Evolutionary conservation across 2,329 filamentous ascomycete species (phyloP), one percentile per base, ranked within the genome.

Genomic region (Verticillium longisporum): DNA sequence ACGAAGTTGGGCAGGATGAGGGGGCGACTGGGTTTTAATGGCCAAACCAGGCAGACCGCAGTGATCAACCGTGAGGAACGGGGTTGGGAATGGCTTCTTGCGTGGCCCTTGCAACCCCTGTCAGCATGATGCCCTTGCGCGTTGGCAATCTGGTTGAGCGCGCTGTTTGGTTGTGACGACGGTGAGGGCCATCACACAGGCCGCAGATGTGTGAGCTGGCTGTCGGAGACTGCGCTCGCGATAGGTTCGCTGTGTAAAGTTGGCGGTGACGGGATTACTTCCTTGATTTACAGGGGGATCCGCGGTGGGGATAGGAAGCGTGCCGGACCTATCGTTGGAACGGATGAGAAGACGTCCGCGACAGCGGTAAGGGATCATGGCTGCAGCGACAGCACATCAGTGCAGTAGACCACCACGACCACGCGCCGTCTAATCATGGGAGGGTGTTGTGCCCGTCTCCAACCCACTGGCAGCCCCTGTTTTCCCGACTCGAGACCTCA

Each of bases 351-450:
- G 62, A 68, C 68, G 71, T 71, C 45, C 69, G 70, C 69, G 72
- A 74, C 53, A 56, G 53, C 41, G 68, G 72, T 68, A 71, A 76
- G 71, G 72, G 73, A 73, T 74, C 62, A 74, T 73, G 73, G 73
- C 72, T 79, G 78, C 75, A 76, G 68, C 70, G 70, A 75, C 76
- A 78, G 73, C 76, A 68, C 75, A 78, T 72, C 75, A 72, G 63
- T 77, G 76, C 76, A 77, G 65, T 54, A 34, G 54, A 58, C 38
- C 38, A 41, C 56, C 60, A 57, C 45, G 32, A 61, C 15, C 18
- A 18, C 31, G 13, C 36, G 41, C 33, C 33, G 13, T 7, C n/a
- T 32, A 10, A 56, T 13, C 32, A 32, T 56, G 45, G 18, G 9
- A 53, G 45, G 14, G 33, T 18, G 55, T 36, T 37, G 10, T 56